These are phyloP conservation scores for Scheffersomyces insectosa DNA, from an alignment of 1,139 yeast species.

Conservation along the genomic window DNA sequence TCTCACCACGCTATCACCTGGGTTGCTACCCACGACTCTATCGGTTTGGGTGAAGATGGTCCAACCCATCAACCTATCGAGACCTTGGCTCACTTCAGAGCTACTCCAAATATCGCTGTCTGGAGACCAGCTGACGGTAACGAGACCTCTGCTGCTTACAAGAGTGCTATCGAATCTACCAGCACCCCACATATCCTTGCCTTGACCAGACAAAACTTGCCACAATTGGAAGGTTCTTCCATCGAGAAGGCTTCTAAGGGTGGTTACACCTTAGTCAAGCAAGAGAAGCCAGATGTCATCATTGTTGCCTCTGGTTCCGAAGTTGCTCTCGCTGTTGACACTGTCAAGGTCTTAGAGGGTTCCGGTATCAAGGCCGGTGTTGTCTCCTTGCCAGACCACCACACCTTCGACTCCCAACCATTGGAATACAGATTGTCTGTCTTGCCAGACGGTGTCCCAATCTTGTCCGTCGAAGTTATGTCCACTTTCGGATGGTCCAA, in stretches of 20 bases:
- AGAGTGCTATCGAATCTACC: conserved; percentile 67
- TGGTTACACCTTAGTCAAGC: conserved; percentile 78
- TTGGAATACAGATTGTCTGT: conserved; percentile 78
- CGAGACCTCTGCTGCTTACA: conserved; percentile 96
- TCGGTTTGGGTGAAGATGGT: conserved; percentile 99
- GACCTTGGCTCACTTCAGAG: conserved; percentile 97
- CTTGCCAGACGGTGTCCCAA: conserved; percentile 93
- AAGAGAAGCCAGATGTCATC: conserved; percentile 71
- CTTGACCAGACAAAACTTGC: conserved; percentile 95
- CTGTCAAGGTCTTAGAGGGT: conserved; percentile 61
- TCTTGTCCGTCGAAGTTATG: conserved; percentile 92
- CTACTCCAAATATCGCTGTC: conserved; percentile 89
- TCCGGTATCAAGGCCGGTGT: conserved; percentile 77
- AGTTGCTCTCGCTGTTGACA: conserved; percentile 80
- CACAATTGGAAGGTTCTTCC: conserved; percentile 92
- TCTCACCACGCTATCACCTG: conserved; percentile 93
- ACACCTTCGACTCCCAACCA: conserved; percentile 84
- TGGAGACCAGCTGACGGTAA: conserved; percentile 99
- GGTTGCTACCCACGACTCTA: conserved; percentile 99
- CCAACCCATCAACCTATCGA: conserved; percentile 99
- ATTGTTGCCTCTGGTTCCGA: conserved; percentile 96
- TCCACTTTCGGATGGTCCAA: conserved; percentile 91
- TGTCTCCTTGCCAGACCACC: conserved; percentile 92
- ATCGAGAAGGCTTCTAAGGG: conserved; percentile 93
- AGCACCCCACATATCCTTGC: conserved; percentile 90